These are phyloP conservation scores for Kwoniella dendrophila DNA, from an alignment of 768 basidiomycete species.

Conservation along the genomic window DNA sequence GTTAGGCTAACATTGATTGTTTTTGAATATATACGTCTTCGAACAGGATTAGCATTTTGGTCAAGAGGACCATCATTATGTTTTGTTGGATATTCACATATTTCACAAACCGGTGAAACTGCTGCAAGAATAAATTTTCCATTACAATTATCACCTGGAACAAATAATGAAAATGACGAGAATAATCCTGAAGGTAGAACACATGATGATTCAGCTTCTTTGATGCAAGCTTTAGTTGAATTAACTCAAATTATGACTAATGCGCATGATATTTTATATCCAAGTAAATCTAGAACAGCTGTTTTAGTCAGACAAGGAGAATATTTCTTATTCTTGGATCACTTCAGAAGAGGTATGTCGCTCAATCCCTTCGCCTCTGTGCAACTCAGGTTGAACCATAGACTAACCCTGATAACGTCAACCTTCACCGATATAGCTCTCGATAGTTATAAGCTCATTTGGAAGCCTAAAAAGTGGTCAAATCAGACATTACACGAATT, in stretches of 20 bases:
- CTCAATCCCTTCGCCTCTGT: no score
- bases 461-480: constrained; percentile 36
- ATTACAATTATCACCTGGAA: constrained; percentile 36
- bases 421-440: constrained; percentile 30
- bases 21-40: constrained; percentile 31
- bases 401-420: no score
- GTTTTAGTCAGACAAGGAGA: constrained; percentile 48
- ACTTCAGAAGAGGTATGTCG: constrained; percentile 39
- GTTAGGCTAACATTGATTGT: constrained; percentile 5
- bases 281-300: constrained; percentile 40
- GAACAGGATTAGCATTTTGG: constrained; percentile 54
- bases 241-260: constrained; percentile 55
- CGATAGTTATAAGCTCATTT: constrained; percentile 33
- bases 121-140: constrained; percentile 50
- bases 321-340: constrained; percentile 35
- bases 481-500: constrained; percentile 35
- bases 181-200: not conserved
- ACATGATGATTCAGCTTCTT: constrained; percentile 40
- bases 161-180: constrained; percentile 9
- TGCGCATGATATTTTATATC: constrained; percentile 53
- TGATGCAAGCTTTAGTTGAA: constrained; percentile 47
- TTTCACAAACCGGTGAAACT: constrained; percentile 47
- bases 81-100: constrained; percentile 50
- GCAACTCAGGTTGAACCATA: no score
- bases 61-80: constrained; percentile 49